A percentile compares a stretch with the other conserved stretches of the same genome.
These are phyloP conservation scores for Baorangia bicolor DNA, from an alignment of 768 basidiomycete genomes.

Conservation along the genomic window DNA sequence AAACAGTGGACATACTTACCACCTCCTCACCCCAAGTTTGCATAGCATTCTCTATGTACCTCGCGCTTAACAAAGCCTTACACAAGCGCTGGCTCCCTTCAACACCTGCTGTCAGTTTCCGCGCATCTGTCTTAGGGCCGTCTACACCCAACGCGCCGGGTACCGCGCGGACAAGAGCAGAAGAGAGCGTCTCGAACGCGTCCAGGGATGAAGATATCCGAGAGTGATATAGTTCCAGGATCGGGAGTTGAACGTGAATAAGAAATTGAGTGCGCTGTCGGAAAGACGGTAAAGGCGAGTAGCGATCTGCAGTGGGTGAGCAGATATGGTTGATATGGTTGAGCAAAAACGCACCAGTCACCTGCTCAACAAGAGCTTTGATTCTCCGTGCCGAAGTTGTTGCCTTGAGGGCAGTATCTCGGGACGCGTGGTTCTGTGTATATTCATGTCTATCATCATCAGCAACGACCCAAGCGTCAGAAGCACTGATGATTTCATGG, in stretches of 20 bases:
- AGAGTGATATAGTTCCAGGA: slow-evolving; percentile 72
- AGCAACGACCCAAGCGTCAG: slow-evolving; percentile 84
- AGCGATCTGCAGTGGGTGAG: slow-evolving; percentile 63
- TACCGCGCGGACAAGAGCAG: slow-evolving; percentile 83
- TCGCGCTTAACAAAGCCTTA: slow-evolving; percentile 82
- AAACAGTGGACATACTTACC: slow-evolving; percentile 45
- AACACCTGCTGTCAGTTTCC: slow-evolving; percentile 74
- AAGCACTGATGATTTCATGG: slow-evolving; percentile 72
- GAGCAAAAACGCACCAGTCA: slow-evolving; percentile 61
- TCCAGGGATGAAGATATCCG: slow-evolving; percentile 85
- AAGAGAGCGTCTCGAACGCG: slow-evolving; percentile 91
- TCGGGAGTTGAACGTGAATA: slow-evolving; percentile 77
- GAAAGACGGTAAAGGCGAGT: slow-evolving; percentile 79
- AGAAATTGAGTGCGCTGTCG: slow-evolving; percentile 82
- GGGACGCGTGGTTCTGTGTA: slow-evolving; percentile 20
- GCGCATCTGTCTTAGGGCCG: slow-evolving; percentile 45
- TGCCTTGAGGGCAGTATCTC: slow-evolving; percentile 50
- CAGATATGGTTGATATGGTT: neutral
- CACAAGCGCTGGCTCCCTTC: slow-evolving; percentile 81
- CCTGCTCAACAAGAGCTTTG: slow-evolving; percentile 85
- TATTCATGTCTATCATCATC: slow-evolving; percentile 59
- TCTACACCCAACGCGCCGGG: slow-evolving; percentile 81
- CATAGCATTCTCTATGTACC: slow-evolving; percentile 68
- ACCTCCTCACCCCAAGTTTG: slow-evolving; percentile 87
- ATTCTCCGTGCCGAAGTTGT: slow-evolving; percentile 84